phyloP scores from a whole-genome alignment of 495 filamentous ascomycete genomes.

The Hypoxylon fragiforme region DNA sequence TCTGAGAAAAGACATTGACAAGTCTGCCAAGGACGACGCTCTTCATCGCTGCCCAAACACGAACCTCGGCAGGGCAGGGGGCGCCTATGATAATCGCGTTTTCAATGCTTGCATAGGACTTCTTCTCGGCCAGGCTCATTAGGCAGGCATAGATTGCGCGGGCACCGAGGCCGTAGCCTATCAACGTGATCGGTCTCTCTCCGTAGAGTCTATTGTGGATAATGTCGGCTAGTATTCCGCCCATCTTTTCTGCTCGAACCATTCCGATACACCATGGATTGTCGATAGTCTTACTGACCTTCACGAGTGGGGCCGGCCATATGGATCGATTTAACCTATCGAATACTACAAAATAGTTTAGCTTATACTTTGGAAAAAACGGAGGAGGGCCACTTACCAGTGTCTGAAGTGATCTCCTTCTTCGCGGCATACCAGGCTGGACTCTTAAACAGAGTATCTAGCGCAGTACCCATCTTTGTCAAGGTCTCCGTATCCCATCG shows the following conservation, averaged over 20 bases:
- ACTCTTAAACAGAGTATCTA: slow-evolving; percentile 73
- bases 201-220: slow-evolving; percentile 87
- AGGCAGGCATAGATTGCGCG: slow-evolving; percentile 85
- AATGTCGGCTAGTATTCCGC: slow-evolving; percentile 81
- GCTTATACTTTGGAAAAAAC: slow-evolving; percentile 10
- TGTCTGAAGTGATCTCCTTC: slow-evolving; percentile 65
- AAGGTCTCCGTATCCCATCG: slow-evolving; percentile 82
- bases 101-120: slow-evolving; percentile 85
- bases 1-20: slow-evolving; percentile 62
- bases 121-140: slow-evolving; percentile 70
- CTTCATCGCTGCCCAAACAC: slow-evolving; percentile 57
- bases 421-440: slow-evolving; percentile 78
- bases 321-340: slow-evolving; percentile 67
- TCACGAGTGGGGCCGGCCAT: slow-evolving; percentile 78
- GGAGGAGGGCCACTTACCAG: slow-evolving; percentile 39
- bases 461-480: slow-evolving; percentile 72
- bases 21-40: slow-evolving; percentile 59
- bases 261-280: slow-evolving; percentile 88
- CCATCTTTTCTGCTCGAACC: slow-evolving; percentile 83
- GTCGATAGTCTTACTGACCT: slow-evolving; percentile 79
- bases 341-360: slow-evolving; percentile 58
- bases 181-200: slow-evolving; percentile 81
- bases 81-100: slow-evolving; percentile 82
- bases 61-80: slow-evolving; percentile 66
- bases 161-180: slow-evolving; percentile 91